A percentile compares a stretch with the other conserved stretches of the same genome.
These are phyloP conservation scores for Hypseocharis bilobata DNA, from an alignment of 441 rosid species.

Conservation along the genomic window DNA sequence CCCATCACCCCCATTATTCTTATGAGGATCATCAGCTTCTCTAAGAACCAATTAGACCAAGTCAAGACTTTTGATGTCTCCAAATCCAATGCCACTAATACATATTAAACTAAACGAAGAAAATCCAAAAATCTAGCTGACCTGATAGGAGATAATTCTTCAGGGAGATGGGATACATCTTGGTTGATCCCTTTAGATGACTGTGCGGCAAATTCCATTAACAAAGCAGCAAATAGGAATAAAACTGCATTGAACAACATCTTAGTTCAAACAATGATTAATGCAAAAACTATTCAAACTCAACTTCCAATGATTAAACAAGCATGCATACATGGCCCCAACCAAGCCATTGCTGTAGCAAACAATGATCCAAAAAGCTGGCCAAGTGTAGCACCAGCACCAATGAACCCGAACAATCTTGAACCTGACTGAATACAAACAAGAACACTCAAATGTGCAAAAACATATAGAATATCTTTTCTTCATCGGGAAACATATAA, in stretches of 20 bases:
- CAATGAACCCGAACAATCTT: constrained; percentile 87
- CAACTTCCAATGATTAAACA: constrained; percentile 13
- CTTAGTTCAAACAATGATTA: constrained; percentile 9
- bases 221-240: constrained; percentile 69
- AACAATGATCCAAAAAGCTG: constrained; percentile 88
- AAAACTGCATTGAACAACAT: constrained; percentile 41
- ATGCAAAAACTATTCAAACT: constrained; percentile 7
- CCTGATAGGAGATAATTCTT: constrained; percentile 67
- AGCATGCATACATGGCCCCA: constrained; percentile 68
- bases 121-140: constrained; percentile 19
- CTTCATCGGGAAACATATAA: neutral
- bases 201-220: constrained; percentile 88
- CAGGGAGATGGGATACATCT: constrained; percentile 42
- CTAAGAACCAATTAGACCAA: constrained; percentile 32
- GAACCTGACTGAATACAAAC: constrained; percentile 76
- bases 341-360: constrained; percentile 75
- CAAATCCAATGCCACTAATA: neutral
- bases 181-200: constrained; percentile 64
- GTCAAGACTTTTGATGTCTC: neutral
- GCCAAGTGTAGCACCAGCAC: constrained; percentile 94
- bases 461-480: neutral
- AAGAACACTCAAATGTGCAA: constrained; percentile 25
- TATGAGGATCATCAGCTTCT: constrained; percentile 32
- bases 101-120: constrained; percentile 2
- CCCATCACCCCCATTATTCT: constrained; percentile 32